Percentiles rank a stretch among this genome's conserved stretches.
Evolutionary conservation across 805 yeast species (phyloP).

Genomic region (Vanderwaltozyma polyspora): DNA sequence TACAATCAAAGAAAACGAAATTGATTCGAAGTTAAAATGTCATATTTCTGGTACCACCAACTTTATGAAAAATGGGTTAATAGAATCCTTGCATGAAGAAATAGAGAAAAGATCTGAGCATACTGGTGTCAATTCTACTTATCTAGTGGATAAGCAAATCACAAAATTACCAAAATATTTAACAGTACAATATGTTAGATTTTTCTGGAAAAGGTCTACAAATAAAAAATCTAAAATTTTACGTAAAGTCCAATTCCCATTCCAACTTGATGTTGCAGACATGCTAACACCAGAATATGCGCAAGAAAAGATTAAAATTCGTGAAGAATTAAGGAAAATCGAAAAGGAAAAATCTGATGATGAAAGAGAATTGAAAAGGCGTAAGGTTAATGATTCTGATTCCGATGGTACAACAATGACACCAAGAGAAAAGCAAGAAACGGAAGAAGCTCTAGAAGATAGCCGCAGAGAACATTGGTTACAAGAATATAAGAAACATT

Average conservation of each 20-base stretch:
- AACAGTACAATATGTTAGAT: slow-evolving; percentile 86
- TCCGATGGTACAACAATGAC: slow-evolving; percentile 23
- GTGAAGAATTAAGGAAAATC: slow-evolving; percentile 68
- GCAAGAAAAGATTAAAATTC: slow-evolving; percentile 49
- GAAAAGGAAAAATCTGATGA: slow-evolving; percentile 68
- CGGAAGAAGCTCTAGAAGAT: slow-evolving; percentile 37
- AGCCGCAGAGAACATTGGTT: slow-evolving; percentile 40
- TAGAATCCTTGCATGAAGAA: slow-evolving; percentile 61
- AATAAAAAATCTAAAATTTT: slow-evolving; percentile 84
- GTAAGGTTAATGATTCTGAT: slow-evolving; percentile 21
- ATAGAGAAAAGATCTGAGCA: slow-evolving; percentile 68
- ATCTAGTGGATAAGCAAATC: slow-evolving; percentile 47
- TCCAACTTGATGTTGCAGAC: slow-evolving; percentile 80
- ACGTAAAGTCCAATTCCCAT: slow-evolving; percentile 90
- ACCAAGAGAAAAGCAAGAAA: slow-evolving; percentile 45
- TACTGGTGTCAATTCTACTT: slow-evolving; percentile 60
- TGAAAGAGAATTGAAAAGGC: slow-evolving; percentile 58
- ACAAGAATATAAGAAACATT: slow-evolving; percentile 33
- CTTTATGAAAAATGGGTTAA: slow-evolving; percentile 75
- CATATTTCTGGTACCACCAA: slow-evolving; percentile 81
- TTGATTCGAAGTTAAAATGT: slow-evolving; percentile 66
- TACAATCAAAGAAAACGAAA: slow-evolving; percentile 38
- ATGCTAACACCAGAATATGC: slow-evolving; percentile 71
- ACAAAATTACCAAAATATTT: slow-evolving; percentile 76
- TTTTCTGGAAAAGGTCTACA: slow-evolving; percentile 91